Conservation (phyloP, 345 rosid genomes). For the Rhizophora apiculata region DNA sequence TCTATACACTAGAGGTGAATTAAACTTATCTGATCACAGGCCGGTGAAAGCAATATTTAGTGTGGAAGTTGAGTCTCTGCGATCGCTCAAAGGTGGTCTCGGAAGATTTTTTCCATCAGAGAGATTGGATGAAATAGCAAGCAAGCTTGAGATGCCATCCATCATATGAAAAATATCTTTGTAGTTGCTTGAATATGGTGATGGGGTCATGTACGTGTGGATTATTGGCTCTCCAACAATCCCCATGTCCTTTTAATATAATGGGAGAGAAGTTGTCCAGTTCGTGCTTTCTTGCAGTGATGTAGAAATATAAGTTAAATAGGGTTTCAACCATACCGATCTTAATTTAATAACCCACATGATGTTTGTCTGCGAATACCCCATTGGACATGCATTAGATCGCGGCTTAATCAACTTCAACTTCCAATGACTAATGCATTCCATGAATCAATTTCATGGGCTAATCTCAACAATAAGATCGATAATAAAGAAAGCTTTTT, state of each 20-base stretch:
- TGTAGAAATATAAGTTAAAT: neutral
- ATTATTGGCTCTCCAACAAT: neutral
- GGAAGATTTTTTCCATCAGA: conserved; percentile 52
- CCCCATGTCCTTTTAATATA: neutral
- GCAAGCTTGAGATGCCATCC: conserved; percentile 21
- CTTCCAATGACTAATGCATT: conserved; percentile 17
- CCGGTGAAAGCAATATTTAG: conserved; percentile 67
- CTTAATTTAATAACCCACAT: neutral
- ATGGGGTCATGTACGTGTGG: conserved; percentile 3
- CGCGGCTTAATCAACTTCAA: conserved; percentile 10
- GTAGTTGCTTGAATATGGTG: neutral
- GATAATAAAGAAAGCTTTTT: too few relatives aligned
- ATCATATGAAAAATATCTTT: conserved; percentile 25
- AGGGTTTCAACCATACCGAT: conserved; percentile 1
- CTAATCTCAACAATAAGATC: too few relatives aligned
- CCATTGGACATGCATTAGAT: conserved; percentile 10
- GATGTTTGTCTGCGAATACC: conserved; percentile 13
- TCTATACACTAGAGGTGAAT: conserved; percentile 58
- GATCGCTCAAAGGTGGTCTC: conserved; percentile 22
- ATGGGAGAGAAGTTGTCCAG: neutral
- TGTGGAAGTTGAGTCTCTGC: conserved; percentile 37
- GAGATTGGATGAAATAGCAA: conserved; percentile 39
- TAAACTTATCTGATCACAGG: conserved; percentile 69
- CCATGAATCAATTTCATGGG: too few relatives aligned
- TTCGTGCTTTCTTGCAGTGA: neutral